phyloP scores from a whole-genome alignment of 768 basidiomycete genomes.

The Boletus pseudo-olivaceus region DNA sequence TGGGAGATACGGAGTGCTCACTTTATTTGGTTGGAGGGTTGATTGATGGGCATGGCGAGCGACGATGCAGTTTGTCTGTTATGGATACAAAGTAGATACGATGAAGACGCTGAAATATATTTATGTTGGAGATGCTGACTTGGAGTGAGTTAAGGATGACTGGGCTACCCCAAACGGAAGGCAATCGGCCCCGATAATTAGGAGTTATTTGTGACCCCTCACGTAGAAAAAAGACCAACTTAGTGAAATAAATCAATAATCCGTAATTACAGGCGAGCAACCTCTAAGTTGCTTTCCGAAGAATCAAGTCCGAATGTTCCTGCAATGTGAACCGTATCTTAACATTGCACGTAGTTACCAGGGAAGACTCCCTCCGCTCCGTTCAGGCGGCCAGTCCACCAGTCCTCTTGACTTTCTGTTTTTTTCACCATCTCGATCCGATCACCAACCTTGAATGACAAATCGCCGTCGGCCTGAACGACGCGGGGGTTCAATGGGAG shows the following conservation, averaged over 20 bases:
- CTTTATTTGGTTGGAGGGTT: constrained; percentile 92
- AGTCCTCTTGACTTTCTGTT: constrained; percentile 82
- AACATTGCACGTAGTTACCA: constrained; percentile 46
- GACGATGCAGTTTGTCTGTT: background rate
- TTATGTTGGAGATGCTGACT: background rate
- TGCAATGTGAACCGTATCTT: background rate
- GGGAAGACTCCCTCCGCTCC: constrained; percentile 89
- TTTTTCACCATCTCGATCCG: constrained; percentile 86
- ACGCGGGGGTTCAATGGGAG: background rate
- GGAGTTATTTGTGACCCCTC: too few species aligned
- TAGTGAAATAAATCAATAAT: background rate
- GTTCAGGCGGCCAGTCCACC: constrained; percentile 93
- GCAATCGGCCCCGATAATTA: constrained; percentile 12
- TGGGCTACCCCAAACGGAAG: background rate
- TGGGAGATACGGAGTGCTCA: constrained; percentile 26
- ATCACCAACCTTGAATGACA: constrained; percentile 87
- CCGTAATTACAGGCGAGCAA: background rate
- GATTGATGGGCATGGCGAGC: constrained; percentile 51
- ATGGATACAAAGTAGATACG: background rate
- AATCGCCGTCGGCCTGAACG: constrained; percentile 81
- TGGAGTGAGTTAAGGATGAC: background rate
- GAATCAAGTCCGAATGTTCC: background rate
- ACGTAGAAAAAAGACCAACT: background rate
- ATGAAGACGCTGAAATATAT: background rate
- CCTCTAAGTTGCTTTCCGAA: background rate